These are phyloP conservation scores for Citrus maxima DNA, from an alignment of 345 rosid genomes.

Conservation along the genomic window DNA sequence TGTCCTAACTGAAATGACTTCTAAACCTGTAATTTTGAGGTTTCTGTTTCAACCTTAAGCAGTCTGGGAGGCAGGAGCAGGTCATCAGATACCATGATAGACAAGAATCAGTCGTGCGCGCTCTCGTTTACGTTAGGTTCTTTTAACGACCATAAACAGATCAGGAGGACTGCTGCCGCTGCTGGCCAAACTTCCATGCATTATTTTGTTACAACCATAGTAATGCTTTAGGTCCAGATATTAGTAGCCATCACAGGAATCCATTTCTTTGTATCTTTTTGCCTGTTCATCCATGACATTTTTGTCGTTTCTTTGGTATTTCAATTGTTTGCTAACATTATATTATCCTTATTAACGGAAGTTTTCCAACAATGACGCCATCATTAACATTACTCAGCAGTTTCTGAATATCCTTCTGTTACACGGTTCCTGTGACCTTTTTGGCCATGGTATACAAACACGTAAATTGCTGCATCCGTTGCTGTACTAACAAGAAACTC, in stretches of 20 bases:
- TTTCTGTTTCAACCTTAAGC: conserved; percentile 66
- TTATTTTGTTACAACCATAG: background rate
- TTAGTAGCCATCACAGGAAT: conserved; percentile 2
- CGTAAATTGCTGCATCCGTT: background rate
- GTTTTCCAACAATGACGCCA: background rate
- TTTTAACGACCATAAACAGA: background rate
- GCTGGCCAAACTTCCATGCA: background rate
- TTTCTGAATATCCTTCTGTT: background rate
- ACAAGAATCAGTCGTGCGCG: conserved; percentile 12
- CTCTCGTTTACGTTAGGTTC: background rate
- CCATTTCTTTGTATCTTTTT: background rate
- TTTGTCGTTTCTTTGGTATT: background rate
- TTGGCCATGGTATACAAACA: background rate
- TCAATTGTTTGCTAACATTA: background rate
- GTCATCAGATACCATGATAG: conserved; percentile 61
- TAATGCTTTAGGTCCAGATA: background rate
- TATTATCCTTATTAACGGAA: background rate
- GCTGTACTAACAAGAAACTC: background rate
- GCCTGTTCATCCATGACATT: background rate
- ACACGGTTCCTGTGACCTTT: background rate
- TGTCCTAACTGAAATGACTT: conserved; percentile 59
- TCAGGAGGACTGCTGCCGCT: background rate
- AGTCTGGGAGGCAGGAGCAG: conserved; percentile 43
- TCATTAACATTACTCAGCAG: background rate
- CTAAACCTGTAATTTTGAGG: conserved; percentile 53